Percentiles rank a stretch among this genome's conserved stretches.
These are phyloP conservation scores for Sungouiozyma intestinalis DNA, from an alignment of 805 yeast genomes.

Conservation along the genomic window DNA sequence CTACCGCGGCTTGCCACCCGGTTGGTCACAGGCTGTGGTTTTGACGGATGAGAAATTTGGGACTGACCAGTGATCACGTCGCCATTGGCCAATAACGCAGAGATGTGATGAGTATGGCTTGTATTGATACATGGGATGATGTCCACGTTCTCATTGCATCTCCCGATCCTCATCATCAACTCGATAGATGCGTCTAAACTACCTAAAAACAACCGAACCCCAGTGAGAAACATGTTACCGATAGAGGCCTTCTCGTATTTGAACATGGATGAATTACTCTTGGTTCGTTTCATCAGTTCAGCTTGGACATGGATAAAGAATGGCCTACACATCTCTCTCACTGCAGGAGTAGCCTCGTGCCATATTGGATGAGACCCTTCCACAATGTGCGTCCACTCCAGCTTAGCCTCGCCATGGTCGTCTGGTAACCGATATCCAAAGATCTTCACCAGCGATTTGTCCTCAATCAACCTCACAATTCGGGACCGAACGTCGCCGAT, in stretches of 20 bases:
- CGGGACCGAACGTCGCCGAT: conserved; percentile 87
- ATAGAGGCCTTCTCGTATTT: conserved; percentile 68
- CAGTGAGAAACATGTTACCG: conserved; percentile 78
- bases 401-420: conserved; percentile 39
- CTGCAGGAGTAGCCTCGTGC: conserved; percentile 35
- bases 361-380: conserved; percentile 71
- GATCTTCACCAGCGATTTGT: conserved; percentile 31
- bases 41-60: conserved; percentile 79
- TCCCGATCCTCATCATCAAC: conserved; percentile 48
- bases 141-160: conserved; percentile 34
- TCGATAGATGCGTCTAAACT: conserved; percentile 79
- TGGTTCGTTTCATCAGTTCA: conserved; percentile 59
- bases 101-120: conserved; percentile 75
- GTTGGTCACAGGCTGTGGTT: conserved; percentile 8
- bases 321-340: conserved; percentile 63
- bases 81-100: conserved; percentile 64
- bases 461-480: conserved; percentile 61
- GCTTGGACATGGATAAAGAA: conserved; percentile 71
- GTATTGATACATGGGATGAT: conserved; percentile 80
- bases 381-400: conserved; percentile 68
- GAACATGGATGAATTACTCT: conserved; percentile 33
- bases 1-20: not conserved
- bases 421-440: conserved; percentile 24
- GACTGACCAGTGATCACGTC: conserved; percentile 78
- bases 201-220: conserved; percentile 72